Conservation (phyloP, 169 alveolate species). For the Plasmodium gallinaceum region DNA sequence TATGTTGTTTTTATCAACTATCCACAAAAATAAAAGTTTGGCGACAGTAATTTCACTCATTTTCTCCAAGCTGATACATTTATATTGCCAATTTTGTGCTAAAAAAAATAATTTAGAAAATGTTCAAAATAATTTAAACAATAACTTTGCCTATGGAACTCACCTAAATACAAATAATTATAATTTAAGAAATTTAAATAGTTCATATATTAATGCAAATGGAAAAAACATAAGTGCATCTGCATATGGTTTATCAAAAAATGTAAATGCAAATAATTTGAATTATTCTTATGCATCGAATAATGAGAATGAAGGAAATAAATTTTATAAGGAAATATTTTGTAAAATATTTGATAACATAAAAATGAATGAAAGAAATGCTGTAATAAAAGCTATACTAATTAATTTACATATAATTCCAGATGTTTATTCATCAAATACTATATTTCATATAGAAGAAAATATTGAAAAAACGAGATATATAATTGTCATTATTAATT, state of each 20-base stretch:
- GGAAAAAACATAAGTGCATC: slow-evolving; percentile 55
- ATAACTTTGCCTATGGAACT: slow-evolving; percentile 58
- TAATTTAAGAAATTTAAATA: slow-evolving; percentile 57
- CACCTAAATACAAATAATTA: slow-evolving; percentile 57
- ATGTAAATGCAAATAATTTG: slow-evolving; percentile 48
- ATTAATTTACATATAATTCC: slow-evolving; percentile 69
- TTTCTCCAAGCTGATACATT: slow-evolving; percentile 74
- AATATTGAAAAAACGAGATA: slow-evolving; percentile 76
- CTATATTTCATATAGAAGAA: slow-evolving; percentile 65
- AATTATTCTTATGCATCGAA: slow-evolving; percentile 77
- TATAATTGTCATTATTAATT: slow-evolving; percentile 75
- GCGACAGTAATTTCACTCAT: slow-evolving; percentile 75
- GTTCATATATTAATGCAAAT: slow-evolving; percentile 59
- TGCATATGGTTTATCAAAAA: slow-evolving; percentile 25
- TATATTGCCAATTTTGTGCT: slow-evolving; percentile 72
- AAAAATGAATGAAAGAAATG: slow-evolving; percentile 66
- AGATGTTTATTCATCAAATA: slow-evolving; percentile 70
- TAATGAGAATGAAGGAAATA: slow-evolving; percentile 62
- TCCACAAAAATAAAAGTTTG: slow-evolving; percentile 75
- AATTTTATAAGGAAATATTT: slow-evolving; percentile 70
- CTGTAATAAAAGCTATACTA: slow-evolving; percentile 74
- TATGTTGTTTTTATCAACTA: slow-evolving; percentile 76
- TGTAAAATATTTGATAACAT: slow-evolving; percentile 64
- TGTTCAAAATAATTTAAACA: slow-evolving; percentile 40
- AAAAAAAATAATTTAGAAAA: slow-evolving; percentile 61